Evolutionary conservation across 805 yeast genomes (phyloP).

Genomic region (Starmerella stigmatis): DNA sequence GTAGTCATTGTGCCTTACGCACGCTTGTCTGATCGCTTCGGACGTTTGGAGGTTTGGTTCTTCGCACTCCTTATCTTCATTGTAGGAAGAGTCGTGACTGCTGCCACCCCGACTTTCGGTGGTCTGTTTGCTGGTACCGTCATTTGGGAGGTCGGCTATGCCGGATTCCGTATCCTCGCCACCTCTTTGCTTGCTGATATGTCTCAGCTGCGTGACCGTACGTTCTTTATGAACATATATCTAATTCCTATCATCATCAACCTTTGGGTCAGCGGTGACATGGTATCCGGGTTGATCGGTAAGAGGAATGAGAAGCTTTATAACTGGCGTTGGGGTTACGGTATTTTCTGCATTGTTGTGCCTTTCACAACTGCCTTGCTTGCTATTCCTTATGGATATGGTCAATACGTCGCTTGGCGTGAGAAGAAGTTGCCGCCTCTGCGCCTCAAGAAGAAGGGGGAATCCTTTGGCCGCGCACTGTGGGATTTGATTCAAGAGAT

Average conservation of each 20-base stretch:
- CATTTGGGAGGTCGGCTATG: slow-evolving; percentile 46
- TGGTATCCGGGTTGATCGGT: slow-evolving; percentile 17
- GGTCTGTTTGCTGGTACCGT: slow-evolving; percentile 58
- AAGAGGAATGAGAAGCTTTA: neutral
- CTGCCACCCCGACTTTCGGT: slow-evolving; percentile 48
- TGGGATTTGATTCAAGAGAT: slow-evolving; percentile 43
- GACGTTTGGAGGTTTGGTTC: slow-evolving; percentile 45
- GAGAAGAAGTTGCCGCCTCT: slow-evolving; percentile 28
- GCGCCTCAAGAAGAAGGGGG: slow-evolving; percentile 17
- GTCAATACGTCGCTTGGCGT: slow-evolving; percentile 43
- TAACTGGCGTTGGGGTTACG: slow-evolving; percentile 64
- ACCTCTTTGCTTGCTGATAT: slow-evolving; percentile 54
- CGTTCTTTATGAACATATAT: slow-evolving; percentile 52
- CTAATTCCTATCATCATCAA: slow-evolving; percentile 64
- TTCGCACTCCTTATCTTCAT: slow-evolving; percentile 44
- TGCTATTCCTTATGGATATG: slow-evolving; percentile 43
- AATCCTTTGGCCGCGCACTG: slow-evolving; percentile 29
- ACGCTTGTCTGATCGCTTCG: slow-evolving; percentile 52
- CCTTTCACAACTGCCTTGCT: slow-evolving; percentile 55
- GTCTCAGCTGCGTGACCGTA: slow-evolving; percentile 60
- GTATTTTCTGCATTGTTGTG: slow-evolving; percentile 69
- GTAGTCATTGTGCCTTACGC: slow-evolving; percentile 58
- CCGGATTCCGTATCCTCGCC: slow-evolving; percentile 50
- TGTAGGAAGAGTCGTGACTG: slow-evolving; percentile 54
- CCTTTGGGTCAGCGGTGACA: slow-evolving; percentile 65